phyloP scores from a whole-genome alignment of 2,329 filamentous ascomycete species.

The Fusarium equiseti region DNA sequence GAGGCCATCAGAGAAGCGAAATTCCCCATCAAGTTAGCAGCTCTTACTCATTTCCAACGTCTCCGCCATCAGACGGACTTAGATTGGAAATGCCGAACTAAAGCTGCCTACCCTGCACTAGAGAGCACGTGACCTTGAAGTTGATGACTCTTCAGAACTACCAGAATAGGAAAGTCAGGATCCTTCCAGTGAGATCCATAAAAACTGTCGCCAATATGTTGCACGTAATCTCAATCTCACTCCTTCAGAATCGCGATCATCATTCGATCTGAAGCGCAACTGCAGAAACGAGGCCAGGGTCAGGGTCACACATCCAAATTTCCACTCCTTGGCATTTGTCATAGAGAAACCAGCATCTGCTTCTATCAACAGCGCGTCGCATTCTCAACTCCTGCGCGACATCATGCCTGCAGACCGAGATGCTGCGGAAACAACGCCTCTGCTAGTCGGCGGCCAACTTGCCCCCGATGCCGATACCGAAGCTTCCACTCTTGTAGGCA shows the following conservation, averaged over 20 bases:
- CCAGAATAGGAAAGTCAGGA: constrained; percentile 27
- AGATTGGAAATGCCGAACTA: background rate
- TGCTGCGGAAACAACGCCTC: constrained; percentile 39
- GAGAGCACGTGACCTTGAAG: background rate
- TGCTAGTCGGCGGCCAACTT: constrained; percentile 34
- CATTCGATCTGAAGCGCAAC: background rate
- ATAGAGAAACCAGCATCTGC: background rate
- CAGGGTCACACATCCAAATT: background rate
- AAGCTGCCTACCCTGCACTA: constrained; percentile 13
- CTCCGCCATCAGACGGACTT: background rate
- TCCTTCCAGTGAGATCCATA: constrained; percentile 24
- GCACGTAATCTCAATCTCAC: constrained; percentile 5
- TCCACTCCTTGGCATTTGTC: constrained; percentile 4
- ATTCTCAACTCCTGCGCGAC: background rate
- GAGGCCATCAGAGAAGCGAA: background rate
- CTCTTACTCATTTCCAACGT: background rate
- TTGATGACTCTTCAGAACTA: background rate
- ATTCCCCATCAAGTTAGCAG: background rate
- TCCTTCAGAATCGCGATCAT: background rate
- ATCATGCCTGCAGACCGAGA: constrained; percentile 33
- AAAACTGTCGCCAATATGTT: constrained; percentile 21
- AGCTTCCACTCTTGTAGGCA: constrained; percentile 43
- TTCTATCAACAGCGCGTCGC: background rate
- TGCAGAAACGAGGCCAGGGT: background rate
- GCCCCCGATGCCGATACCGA: constrained; percentile 43